Evolutionary conservation across 352 stramenopile species (phyloP).

Genomic region (Pythium sp.): DNA sequence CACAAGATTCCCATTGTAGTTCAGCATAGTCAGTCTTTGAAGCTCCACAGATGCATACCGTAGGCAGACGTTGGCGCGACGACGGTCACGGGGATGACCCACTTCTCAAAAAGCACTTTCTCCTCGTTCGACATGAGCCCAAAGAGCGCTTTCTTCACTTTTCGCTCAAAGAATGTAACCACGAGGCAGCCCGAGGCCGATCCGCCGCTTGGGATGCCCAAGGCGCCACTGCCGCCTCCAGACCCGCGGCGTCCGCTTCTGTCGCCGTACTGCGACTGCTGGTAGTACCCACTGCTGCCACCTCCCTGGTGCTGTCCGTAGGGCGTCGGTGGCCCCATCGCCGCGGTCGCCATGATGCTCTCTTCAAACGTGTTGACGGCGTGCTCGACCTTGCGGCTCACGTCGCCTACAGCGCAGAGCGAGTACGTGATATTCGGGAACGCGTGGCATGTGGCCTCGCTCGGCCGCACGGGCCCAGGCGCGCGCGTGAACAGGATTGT

Average conservation of each 20-base stretch:
- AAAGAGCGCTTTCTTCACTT: conserved; percentile 82
- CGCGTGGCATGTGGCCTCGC: conserved; percentile 68
- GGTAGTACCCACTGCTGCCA: conserved; percentile 14
- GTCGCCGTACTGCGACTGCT: conserved; percentile 26
- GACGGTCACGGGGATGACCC: conserved; percentile 70
- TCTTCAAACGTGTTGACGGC: conserved; percentile 65
- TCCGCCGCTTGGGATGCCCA: conserved; percentile 13
- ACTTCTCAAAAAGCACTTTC: conserved; percentile 85
- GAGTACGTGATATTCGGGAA: conserved; percentile 80
- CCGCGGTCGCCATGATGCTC: conserved; percentile 22
- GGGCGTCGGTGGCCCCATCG: conserved; percentile 12
- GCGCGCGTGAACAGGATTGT: conserved; percentile 81
- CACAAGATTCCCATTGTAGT: no score
- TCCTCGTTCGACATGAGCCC: conserved; percentile 84
- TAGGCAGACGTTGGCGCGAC: conserved; percentile 38
- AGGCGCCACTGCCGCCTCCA: conserved; percentile 13
- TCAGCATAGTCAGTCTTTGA: no score
- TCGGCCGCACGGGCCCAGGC: conserved; percentile 65
- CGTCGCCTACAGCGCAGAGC: conserved; percentile 71
- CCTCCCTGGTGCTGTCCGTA: conserved; percentile 19
- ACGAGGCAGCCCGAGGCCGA: conserved; percentile 44
- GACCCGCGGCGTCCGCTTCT: conserved; percentile 20
- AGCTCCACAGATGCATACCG: conserved; percentile 16
- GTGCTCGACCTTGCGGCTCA: conserved; percentile 75
- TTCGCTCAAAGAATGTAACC: conserved; percentile 77